Evolutionary conservation across 2,329 filamentous ascomycete genomes (phyloP).

Genomic region (Fusarium pilosicola): DNA sequence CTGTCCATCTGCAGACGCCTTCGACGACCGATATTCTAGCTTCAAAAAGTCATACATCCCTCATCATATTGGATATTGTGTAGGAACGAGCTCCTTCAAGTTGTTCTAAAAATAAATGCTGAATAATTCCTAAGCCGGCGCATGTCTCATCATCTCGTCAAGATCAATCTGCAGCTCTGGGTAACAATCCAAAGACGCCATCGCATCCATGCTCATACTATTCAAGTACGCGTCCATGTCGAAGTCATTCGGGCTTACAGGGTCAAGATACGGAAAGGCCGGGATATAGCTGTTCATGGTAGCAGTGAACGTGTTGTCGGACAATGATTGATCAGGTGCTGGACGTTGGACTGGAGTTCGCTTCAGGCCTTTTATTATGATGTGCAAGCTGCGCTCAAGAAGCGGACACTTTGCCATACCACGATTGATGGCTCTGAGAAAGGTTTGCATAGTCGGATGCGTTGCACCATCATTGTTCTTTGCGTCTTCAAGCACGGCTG

Average conservation of each 20-base stretch:
- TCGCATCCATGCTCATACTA: conserved; percentile 3
- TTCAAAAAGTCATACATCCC: too few species aligned
- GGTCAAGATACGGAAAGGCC: not conserved
- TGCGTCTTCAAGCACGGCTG: not conserved
- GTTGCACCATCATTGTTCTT: not conserved
- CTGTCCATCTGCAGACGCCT: not conserved
- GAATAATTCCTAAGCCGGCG: not conserved
- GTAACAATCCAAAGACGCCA: conserved; percentile 4
- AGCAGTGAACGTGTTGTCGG: not conserved
- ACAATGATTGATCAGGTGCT: not conserved
- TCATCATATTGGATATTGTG: too few species aligned
- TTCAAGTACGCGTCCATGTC: conserved; percentile 4
- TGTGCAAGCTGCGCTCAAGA: not conserved
- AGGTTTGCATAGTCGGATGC: conserved; percentile 4
- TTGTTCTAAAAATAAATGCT: too few species aligned
- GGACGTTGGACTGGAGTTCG: not conserved
- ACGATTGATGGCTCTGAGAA: not conserved
- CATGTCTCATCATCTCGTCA: conserved; percentile 3
- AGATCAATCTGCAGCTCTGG: conserved; percentile 6
- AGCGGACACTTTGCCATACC: conserved; percentile 1
- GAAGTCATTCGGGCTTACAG: conserved; percentile 1
- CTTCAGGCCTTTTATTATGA: conserved; percentile 6
- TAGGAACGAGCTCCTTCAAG: too few species aligned
- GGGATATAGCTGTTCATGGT: conserved; percentile 4
- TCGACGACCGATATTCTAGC: not conserved